Evolutionary conservation across 2,329 filamentous ascomycete genomes (phyloP).

Genomic region (Anisogramma anomala): DNA sequence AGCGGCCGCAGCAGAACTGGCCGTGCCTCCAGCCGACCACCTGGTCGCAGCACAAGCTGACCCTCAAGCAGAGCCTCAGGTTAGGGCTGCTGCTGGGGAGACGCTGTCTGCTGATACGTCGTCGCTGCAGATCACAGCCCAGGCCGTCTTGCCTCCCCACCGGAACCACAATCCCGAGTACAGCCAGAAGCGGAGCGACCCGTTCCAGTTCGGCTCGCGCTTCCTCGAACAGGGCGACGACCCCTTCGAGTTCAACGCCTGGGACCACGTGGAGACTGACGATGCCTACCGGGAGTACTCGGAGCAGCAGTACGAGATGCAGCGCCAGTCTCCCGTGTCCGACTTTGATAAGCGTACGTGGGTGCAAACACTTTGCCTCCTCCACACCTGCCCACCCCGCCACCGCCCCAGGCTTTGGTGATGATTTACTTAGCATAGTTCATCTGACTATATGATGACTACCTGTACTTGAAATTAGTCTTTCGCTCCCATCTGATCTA

Average conservation of each 20-base stretch:
- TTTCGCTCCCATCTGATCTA: constrained; percentile 65
- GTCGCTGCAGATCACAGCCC: constrained; percentile 5
- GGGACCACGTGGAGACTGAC: constrained; percentile 96
- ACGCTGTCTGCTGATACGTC: constrained; percentile 10
- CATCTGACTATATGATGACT: constrained; percentile 60
- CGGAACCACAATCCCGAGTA: constrained; percentile 59
- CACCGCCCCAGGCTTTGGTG: constrained; percentile 20
- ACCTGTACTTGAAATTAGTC: constrained; percentile 44
- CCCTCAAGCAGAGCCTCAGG: constrained; percentile 14
- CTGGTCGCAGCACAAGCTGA: constrained; percentile 9
- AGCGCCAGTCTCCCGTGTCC: constrained; percentile 75
- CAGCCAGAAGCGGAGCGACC: constrained; percentile 79
- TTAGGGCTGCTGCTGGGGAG: constrained; percentile 14
- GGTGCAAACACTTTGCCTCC: not conserved
- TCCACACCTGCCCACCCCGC: not conserved
- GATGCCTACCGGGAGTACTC: constrained; percentile 77
- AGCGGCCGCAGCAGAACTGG: constrained; percentile 8
- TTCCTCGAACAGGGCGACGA: constrained; percentile 74
- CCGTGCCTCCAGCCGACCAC: constrained; percentile 1
- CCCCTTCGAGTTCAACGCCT: constrained; percentile 95
- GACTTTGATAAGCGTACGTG: constrained; percentile 78
- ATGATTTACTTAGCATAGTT: constrained; percentile 55
- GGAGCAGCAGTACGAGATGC: constrained; percentile 70
- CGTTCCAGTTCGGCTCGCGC: constrained; percentile 91
- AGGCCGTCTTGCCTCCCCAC: constrained; percentile 36